These are phyloP conservation scores for Russula sp. DNA, from an alignment of 768 basidiomycete species.

Conservation along the genomic window DNA sequence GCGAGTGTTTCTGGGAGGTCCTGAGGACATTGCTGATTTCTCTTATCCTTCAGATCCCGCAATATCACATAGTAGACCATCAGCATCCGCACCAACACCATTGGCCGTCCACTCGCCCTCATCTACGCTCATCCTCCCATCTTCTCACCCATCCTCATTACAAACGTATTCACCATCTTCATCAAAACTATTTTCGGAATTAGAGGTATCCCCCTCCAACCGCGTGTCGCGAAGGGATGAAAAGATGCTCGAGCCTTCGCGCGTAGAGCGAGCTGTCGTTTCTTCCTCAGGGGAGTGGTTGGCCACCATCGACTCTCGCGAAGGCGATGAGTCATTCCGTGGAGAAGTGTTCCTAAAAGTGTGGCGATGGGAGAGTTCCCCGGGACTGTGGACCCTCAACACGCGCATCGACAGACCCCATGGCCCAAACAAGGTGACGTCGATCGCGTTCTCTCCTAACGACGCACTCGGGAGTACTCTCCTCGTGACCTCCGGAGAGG, in stretches of 20 bases:
- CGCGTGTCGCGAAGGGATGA: constrained; percentile 79
- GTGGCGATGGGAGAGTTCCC: constrained; percentile 76
- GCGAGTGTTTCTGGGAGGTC: constrained; percentile 35
- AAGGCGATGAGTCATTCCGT: constrained; percentile 58
- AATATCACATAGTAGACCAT: constrained; percentile 31
- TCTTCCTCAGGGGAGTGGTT: constrained; percentile 79
- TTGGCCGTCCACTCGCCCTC: constrained; percentile 72
- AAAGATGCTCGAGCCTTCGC: constrained; percentile 63
- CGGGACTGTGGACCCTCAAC: constrained; percentile 66
- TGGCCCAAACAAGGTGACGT: constrained; percentile 53
- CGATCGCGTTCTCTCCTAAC: constrained; percentile 61
- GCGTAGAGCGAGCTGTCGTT: constrained; percentile 65
- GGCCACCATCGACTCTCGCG: constrained; percentile 79
- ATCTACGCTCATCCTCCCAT: constrained; percentile 77
- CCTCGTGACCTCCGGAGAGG: constrained; percentile 70
- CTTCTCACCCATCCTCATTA: constrained; percentile 92
- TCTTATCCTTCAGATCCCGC: constrained; percentile 32
- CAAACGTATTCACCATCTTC: constrained; percentile 79
- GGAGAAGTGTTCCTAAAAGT: constrained; percentile 79
- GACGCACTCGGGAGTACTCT: constrained; percentile 32
- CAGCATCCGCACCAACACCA: constrained; percentile 47
- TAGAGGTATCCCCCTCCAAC: constrained; percentile 93
- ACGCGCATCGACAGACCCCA: constrained; percentile 90
- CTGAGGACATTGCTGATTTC: constrained; percentile 9
- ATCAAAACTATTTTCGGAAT: constrained; percentile 69